Evolutionary conservation across 1,139 yeast genomes (phyloP).

Genomic region (Nakaseomyces sp.): DNA sequence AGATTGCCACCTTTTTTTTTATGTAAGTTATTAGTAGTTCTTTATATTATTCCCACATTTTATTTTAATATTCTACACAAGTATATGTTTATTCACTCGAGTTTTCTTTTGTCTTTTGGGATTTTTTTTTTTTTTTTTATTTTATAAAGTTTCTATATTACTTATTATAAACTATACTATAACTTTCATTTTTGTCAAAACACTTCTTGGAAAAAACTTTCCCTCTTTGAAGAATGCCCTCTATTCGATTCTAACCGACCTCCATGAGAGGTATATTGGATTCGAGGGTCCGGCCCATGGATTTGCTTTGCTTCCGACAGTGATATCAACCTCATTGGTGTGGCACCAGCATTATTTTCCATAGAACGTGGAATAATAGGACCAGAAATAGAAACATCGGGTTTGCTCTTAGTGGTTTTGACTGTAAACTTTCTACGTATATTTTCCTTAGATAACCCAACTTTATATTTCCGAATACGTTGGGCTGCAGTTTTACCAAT

Average conservation of each 20-base stretch:
- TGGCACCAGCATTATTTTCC: background rate
- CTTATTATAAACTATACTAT: background rate
- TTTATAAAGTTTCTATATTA: background rate
- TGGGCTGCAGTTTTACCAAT: slow-evolving; percentile 1
- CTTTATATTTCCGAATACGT: background rate
- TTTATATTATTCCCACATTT: no score
- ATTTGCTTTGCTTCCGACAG: background rate
- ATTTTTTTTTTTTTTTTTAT: background rate
- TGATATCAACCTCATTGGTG: slow-evolving; percentile 3
- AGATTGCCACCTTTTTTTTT: no score
- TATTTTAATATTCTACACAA: background rate
- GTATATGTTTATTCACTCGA: background rate
- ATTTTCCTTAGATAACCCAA: background rate
- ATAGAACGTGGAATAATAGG: background rate
- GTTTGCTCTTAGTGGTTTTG: background rate
- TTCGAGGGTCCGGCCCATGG: background rate
- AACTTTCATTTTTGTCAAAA: no score
- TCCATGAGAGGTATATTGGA: background rate
- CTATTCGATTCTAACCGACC: background rate
- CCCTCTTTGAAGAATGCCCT: background rate
- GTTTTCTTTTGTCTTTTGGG: no score
- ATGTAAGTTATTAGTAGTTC: no score
- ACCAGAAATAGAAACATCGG: background rate
- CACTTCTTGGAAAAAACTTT: background rate
- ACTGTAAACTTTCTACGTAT: background rate